Percentiles rank a stretch among this genome's conserved stretches.
These are phyloP conservation scores for Boletellus deceptivus DNA, from an alignment of 1,284 basidiomycete genomes.

Conservation along the genomic window DNA sequence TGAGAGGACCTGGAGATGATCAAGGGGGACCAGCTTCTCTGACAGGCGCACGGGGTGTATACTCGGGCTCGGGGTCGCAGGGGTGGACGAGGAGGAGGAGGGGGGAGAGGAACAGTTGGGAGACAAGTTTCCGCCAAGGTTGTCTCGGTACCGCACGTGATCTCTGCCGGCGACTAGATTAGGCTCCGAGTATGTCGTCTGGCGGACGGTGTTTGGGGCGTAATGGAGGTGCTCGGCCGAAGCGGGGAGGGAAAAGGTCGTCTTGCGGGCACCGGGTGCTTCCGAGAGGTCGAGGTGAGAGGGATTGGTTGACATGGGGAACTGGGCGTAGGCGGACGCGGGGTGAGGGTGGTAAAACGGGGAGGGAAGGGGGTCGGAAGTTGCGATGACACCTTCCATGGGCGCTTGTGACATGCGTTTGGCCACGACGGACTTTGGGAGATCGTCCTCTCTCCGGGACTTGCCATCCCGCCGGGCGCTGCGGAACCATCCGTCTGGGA, in stretches of 20 bases:
- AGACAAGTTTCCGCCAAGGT: constrained; percentile 1
- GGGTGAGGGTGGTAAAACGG: constrained; percentile 28
- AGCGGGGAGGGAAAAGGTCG: constrained; percentile 33
- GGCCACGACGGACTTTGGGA: constrained; percentile 36
- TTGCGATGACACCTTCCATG: constrained; percentile 30
- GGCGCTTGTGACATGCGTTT: constrained; percentile 35
- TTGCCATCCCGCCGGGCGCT: constrained; percentile 67
- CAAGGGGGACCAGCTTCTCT: constrained; percentile 55
- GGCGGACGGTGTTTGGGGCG: constrained; percentile 21
- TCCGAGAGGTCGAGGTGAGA: constrained; percentile 29
- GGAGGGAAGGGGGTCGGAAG: constrained; percentile 21
- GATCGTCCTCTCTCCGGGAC: constrained; percentile 52
- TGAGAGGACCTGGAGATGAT: constrained; percentile 52
- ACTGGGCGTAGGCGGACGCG: constrained; percentile 30
- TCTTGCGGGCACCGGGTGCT: constrained; percentile 21
- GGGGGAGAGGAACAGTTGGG: constrained; percentile 28
- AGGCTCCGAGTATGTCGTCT: constrained; percentile 36
- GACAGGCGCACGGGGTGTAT: constrained; percentile 27
- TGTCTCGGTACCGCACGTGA: constrained; percentile 24
- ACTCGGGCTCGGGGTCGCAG: constrained; percentile 34
- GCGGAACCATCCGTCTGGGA: constrained; percentile 74
- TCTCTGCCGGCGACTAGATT: constrained; percentile 22
- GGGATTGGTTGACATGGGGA: constrained; percentile 31
- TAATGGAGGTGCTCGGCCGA: constrained; percentile 25
- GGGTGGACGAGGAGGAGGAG: constrained; percentile 31